Conservation (phyloP, 1,139 yeast species). For the Lodderomyces beijingensis region DNA sequence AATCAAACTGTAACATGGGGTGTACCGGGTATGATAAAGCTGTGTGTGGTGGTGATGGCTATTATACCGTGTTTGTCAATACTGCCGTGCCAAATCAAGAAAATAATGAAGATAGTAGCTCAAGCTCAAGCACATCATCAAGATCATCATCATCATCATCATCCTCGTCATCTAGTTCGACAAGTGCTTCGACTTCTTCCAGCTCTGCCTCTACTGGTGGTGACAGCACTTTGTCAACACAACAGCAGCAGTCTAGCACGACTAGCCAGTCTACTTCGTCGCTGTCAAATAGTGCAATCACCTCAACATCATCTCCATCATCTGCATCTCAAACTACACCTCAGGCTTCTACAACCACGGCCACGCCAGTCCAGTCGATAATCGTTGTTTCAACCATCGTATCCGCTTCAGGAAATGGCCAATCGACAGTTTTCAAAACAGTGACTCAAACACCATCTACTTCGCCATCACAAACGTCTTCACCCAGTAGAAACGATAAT, state of each 20-base stretch:
- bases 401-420: constrained; percentile 22
- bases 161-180: constrained; percentile 5
- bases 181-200: constrained; percentile 12
- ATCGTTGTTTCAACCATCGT: constrained; percentile 13
- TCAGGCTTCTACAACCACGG: constrained; percentile 5
- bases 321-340: constrained; percentile 5
- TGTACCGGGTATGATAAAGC: constrained; percentile 59
- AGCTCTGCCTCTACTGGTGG: constrained; percentile 10
- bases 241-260: constrained; percentile 9
- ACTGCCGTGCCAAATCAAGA: constrained; percentile 22
- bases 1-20: constrained; percentile 39
- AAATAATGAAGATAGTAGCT: constrained; percentile 9
- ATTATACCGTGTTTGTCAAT: constrained; percentile 46
- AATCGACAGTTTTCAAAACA: constrained; percentile 21
- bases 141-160: constrained; percentile 8
- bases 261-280: constrained; percentile 13
- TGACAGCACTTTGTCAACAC: constrained; percentile 9
- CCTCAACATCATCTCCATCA: constrained; percentile 8
- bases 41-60: constrained; percentile 58
- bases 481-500: constrained; percentile 16
- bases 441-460: constrained; percentile 20
- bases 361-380: constrained; percentile 7
- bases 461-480: constrained; percentile 13
- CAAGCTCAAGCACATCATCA: constrained; percentile 11
- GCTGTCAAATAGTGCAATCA: constrained; percentile 4